These are phyloP conservation scores for Trichoderma sp. DNA, from an alignment of 2,329 filamentous ascomycete species.

Conservation along the genomic window DNA sequence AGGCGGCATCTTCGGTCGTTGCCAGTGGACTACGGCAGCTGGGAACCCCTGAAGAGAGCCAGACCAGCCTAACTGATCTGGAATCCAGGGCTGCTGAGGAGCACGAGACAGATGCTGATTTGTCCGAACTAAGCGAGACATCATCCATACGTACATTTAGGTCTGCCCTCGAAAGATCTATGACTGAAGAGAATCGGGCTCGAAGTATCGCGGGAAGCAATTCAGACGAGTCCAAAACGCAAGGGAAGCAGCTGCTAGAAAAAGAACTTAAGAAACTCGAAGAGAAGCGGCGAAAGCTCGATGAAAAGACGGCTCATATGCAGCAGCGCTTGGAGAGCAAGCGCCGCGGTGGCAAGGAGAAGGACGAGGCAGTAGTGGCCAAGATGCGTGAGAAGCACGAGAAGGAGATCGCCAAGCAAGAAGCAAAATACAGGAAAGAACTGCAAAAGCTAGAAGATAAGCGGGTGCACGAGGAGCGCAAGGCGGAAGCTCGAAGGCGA, in stretches of 20 bases:
- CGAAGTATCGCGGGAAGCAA: slow-evolving; percentile 30
- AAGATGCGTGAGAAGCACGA: slow-evolving; percentile 64
- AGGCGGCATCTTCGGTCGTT: slow-evolving; percentile 48
- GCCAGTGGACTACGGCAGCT: slow-evolving; percentile 37
- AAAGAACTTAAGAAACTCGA: slow-evolving; percentile 65
- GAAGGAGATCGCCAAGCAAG: slow-evolving; percentile 61
- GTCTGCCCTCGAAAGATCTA: slow-evolving; percentile 44
- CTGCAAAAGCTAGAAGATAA: slow-evolving; percentile 63
- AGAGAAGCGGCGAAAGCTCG: slow-evolving; percentile 58
- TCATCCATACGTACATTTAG: slow-evolving; percentile 50
- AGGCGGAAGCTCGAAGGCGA: slow-evolving; percentile 50
- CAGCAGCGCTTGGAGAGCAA: slow-evolving; percentile 48
- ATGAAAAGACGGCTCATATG: slow-evolving; percentile 59
- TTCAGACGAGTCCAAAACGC: slow-evolving; percentile 42
- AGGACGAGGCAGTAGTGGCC: slow-evolving; percentile 50
- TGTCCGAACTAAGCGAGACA: slow-evolving; percentile 38
- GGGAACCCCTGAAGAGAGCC: slow-evolving; percentile 29
- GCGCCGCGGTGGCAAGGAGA: slow-evolving; percentile 47
- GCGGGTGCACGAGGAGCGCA: slow-evolving; percentile 60
- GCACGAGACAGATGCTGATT: slow-evolving; percentile 27
- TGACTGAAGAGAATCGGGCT: slow-evolving; percentile 30
- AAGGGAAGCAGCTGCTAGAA: slow-evolving; percentile 40
- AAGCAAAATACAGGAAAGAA: slow-evolving; percentile 64
- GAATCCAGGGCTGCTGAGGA: slow-evolving; percentile 28
- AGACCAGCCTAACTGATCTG: slow-evolving; percentile 29